Base-by-base conservation (phyloP, 495 filamentous ascomycete species). In the Aspergillus indologenus region DNA sequence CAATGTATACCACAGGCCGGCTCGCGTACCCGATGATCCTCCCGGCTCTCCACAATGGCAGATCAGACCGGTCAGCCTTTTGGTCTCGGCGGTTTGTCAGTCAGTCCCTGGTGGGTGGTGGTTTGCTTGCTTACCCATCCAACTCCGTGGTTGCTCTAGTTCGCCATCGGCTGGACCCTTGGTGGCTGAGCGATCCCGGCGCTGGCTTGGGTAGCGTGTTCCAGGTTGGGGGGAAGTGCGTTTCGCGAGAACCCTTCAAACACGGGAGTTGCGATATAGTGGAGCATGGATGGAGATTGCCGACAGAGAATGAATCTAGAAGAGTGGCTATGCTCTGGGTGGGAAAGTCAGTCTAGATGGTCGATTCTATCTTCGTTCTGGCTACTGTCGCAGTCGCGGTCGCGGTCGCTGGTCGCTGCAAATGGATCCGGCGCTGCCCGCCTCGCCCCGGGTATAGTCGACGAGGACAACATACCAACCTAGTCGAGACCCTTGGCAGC, bases 401-500 rank as follows among this genome's bases (percentile, higher is more conserved):
- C n/a, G n/a, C n/a, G n/a, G n/a, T n/a, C n/a, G n/a, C n/a, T n/a
- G n/a, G n/a, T n/a, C n/a, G n/a, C n/a, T n/a, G n/a, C n/a, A n/a
- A n/a, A n/a, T n/a, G n/a, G n/a, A n/a, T n/a, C n/a, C n/a, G n/a
- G n/a, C n/a, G n/a, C n/a, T n/a, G n/a, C n/a, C n/a, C n/a, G n/a
- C n/a, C n/a, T n/a, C n/a, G n/a, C n/a, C n/a, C n/a, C n/a, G n/a
- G n/a, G n/a, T n/a, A n/a, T n/a, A n/a, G n/a, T 40, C 7, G 12
- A 29, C 9, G 3, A 9, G 26, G 26, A 29, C 26, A 11, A 45
- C 44, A 47, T 29, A 49, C 42, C 45, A 11, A 22, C 17, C 42
- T 62, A 66, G 31, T 64, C 61, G 52, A 56, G 24, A 42, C 47
- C 54, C 12, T 54, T 45, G 46, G 83, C 78, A 11, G 83, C 84